Conservation (phyloP, 495 filamentous ascomycete species). For the Trichoderma parareesei region DNA sequence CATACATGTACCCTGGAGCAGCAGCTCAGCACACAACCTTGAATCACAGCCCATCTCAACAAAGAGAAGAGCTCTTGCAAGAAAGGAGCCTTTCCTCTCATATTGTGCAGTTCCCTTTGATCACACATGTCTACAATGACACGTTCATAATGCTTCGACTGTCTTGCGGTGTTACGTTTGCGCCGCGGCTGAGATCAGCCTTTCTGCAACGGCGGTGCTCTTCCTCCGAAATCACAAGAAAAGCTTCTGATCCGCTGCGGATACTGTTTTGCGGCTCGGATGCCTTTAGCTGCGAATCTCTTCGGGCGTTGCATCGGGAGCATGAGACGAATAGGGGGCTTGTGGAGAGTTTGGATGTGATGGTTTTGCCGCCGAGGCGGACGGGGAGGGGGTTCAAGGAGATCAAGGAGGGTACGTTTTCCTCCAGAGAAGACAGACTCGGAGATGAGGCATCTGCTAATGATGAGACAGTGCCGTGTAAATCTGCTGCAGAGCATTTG, state of each 20-base stretch:
- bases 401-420: conserved; percentile 55
- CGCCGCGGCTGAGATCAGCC: neutral
- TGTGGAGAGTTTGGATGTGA: conserved; percentile 80
- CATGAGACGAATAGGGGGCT: conserved; percentile 41
- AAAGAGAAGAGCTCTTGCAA: neutral
- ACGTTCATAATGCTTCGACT: neutral
- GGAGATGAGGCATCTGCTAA: neutral
- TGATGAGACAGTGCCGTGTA: conserved; percentile 58
- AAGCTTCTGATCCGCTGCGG: conserved; percentile 52
- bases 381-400: conserved; percentile 64
- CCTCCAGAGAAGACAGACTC: neutral
- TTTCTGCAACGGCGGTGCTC: neutral
- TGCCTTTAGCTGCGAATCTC: conserved; percentile 74
- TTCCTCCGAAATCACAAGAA: neutral
- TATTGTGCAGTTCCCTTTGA: neutral
- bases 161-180: too few relatives aligned
- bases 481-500: conserved; percentile 52
- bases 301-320: conserved; percentile 61
- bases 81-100: neutral
- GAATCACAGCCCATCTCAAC: neutral
- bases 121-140: neutral
- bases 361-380: conserved; percentile 68
- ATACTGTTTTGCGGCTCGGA: conserved; percentile 96
- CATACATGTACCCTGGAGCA: neutral
- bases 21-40: neutral